Conservation (phyloP, 2,329 filamentous ascomycete species). For the Claviceps sp. region DNA sequence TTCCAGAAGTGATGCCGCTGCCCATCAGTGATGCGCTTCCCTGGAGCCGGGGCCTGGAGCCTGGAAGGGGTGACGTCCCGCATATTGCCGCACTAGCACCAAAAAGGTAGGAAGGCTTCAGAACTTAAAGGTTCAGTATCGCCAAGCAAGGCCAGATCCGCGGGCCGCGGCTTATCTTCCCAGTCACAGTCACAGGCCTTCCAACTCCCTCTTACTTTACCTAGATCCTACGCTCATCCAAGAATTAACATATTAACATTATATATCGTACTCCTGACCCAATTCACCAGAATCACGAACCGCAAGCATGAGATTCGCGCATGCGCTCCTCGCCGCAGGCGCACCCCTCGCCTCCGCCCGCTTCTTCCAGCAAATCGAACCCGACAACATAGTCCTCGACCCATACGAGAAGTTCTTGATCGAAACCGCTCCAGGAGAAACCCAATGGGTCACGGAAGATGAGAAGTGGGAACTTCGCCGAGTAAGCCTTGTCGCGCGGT, state of each 20-base stretch:
- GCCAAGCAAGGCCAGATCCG: no score
- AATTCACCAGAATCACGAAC: not conserved
- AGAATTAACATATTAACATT: no score
- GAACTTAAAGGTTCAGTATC: not conserved
- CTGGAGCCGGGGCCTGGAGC: not conserved
- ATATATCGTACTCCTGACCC: no score
- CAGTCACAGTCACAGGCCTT: no score
- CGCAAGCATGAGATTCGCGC: constrained; percentile 36
- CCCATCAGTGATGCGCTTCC: not conserved
- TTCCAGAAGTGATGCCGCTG: no score
- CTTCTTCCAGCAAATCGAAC: constrained; percentile 40
- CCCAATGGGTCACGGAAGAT: constrained; percentile 79
- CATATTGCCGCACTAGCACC: not conserved
- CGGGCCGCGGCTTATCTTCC: no score
- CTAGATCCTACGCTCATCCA: no score
- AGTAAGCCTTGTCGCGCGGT: constrained; percentile 29
- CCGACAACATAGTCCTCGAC: constrained; percentile 35
- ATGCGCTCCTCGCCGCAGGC: constrained; percentile 38
- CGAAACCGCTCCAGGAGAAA: constrained; percentile 73
- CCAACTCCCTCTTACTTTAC: no score
- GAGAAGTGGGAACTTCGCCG: constrained; percentile 86
- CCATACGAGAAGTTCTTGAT: constrained; percentile 48
- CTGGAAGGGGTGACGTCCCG: not conserved
- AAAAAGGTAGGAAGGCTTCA: not conserved
- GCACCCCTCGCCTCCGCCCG: constrained; percentile 39